Evolutionary conservation across 805 yeast genomes (phyloP).

Genomic region (Kockiozyma suomiensis): DNA sequence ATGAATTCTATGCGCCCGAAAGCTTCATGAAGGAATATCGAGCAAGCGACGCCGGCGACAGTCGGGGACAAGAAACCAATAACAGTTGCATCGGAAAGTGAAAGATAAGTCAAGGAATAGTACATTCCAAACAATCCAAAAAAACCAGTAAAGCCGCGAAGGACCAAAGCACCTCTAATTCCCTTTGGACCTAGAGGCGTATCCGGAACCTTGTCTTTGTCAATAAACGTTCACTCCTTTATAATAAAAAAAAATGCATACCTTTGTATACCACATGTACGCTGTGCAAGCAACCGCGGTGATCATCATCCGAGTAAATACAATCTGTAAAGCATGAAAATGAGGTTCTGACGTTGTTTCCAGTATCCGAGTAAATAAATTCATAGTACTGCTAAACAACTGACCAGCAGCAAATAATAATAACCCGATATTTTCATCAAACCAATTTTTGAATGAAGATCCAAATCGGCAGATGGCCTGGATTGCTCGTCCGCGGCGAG

Average conservation of each 20-base stretch:
- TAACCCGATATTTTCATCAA: slow-evolving; percentile 54
- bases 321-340: slow-evolving; percentile 75
- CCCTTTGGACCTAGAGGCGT: slow-evolving; percentile 72
- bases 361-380: slow-evolving; percentile 70
- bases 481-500: neutral
- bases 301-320: slow-evolving; percentile 73
- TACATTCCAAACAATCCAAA: slow-evolving; percentile 80
- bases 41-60: slow-evolving; percentile 73
- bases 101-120: slow-evolving; percentile 68
- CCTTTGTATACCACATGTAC: slow-evolving; percentile 54
- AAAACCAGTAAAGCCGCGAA: slow-evolving; percentile 75
- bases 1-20: slow-evolving; percentile 67
- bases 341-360: slow-evolving; percentile 68
- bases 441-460: slow-evolving; percentile 8
- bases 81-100: slow-evolving; percentile 79
- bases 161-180: slow-evolving; percentile 54
- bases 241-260: neutral
- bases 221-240: neutral
- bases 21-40: slow-evolving; percentile 63
- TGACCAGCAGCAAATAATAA: slow-evolving; percentile 62
- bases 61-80: slow-evolving; percentile 79
- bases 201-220: slow-evolving; percentile 49
- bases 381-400: slow-evolving; percentile 76
- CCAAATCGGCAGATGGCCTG: neutral
- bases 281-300: slow-evolving; percentile 62